Evolutionary conservation across 495 filamentous ascomycete genomes (phyloP), one percentile per base, ranked within the genome.

Genomic region (Cudoniella acicularis): DNA sequence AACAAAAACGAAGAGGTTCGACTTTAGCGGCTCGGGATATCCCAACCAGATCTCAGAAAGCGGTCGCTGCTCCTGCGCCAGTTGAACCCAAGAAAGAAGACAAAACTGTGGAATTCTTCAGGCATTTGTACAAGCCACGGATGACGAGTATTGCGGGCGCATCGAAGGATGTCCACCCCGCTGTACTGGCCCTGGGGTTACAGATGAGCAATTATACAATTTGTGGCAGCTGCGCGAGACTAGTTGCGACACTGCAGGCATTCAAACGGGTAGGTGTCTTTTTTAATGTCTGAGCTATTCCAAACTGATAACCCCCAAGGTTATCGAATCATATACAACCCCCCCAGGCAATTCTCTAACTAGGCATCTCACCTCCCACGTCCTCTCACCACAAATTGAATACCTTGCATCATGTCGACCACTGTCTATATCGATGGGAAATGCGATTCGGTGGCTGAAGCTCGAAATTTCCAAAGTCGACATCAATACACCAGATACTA

Each of bases 381-480:
- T 87, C 63, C 81, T 98, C 57, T 94, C 90, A 57, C 89, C 92
- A 57, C 94, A 98, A 73, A 96, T 98, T 61, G 90, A 91, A 59
- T 96, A 93, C 67, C 85, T 98, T 25, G 89, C 87, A 45, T 91
- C 91, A 57, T 96, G 91, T 67, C 87, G 94, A 4, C 91, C 94
- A 10, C 88, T 98, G 72, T 92, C 89, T 51, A 90, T 94, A 70
- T 88, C 88, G 43, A 93, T 96, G 84, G 92, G 95, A 56, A 98
- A 97, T 72, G 91, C 91, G 18, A 96, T 98, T 70, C 83, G 95
- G 40, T 91, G 91, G 75, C 79, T 98, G 18, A 98, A 98, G 75
- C 79, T 94, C 25, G 82, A 87, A 67, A 92, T 98, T 71, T 84
- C 88, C 53, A 87, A 85, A 49, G 84, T 96, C 59, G 91, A 96